Evolutionary conservation across 805 yeast genomes (phyloP), one percentile per base, ranked within the genome.

Genomic region (Candida montana): DNA sequence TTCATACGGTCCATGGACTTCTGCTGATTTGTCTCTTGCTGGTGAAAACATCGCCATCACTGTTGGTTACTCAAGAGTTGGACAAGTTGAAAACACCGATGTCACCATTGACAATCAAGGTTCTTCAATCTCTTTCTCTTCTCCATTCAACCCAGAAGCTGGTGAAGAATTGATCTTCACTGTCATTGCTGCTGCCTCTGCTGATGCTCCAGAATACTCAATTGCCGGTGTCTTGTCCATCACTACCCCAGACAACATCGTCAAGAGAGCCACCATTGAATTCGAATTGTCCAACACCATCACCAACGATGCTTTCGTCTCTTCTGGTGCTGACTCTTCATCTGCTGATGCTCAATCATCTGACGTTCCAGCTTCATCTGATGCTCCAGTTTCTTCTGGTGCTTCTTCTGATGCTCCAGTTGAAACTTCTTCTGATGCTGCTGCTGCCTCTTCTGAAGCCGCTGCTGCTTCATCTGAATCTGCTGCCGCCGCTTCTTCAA

Each of bases 201-300:
- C 26, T 13, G 40, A 29, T 11, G 23, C 20, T 8, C 5, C 33
- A 3, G 19, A 12, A 11, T 23, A 27, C 23, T 28, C 39, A 12
- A 28, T 29, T 13, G 11, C 23, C 12, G 39, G 39, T 28, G 17
- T 9, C 17, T 18, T 35, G n/a, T 10, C 26, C n/a, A 28, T 35
- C 18, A 27, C 20, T 17, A 35, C 39, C 28, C 27, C 24, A 5
- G 36, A 38, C 15, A 16, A 15, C 4, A 31, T 37, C n/a, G n/a
- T n/a, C 21, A 46, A 42, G 47, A 46, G 49, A 40, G 49, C 44
- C 13, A 13, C 34, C 12, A 9, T n/a, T 5, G 28, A 40, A n/a
- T 42, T 15, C n/a, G 39, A 38, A 8, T 21, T 46, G 26, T 16
- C 43, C 9, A 31, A 37, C 41, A 43, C 49, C 17, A 35, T 43